Evolutionary conservation across 2,329 filamentous ascomycete genomes (phyloP), one percentile per base, ranked within the genome.

Genomic region (Cryphonectria radicalis): DNA sequence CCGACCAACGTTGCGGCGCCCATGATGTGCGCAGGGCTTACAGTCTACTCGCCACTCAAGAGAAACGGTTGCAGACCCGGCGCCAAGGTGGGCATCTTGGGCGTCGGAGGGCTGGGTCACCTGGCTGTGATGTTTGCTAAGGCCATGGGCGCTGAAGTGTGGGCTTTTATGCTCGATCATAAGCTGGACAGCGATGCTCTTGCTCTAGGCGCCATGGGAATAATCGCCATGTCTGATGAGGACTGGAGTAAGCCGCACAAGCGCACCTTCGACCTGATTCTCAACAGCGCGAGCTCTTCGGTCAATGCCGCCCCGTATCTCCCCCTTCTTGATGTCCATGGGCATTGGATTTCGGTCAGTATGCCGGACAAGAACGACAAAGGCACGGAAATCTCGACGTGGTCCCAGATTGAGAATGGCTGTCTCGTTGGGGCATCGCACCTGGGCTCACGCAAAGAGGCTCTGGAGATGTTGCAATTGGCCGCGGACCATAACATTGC

Each of bases 11-110:
- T 90, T 66, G 92, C 91, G 0, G 93, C 93, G 1, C 92, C 92
- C 13, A 94, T 95, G 92, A 87, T 96, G 75, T 97, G 94, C 81
- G 94, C 93, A 57, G 94, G 94, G 74, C 86, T 97, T 75, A 97
- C 94, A 4, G 90, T 90, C 72, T 97, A 90, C 83, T 92, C 89
- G 72, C 93, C 94, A 1, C 86, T 97, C 19, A 90, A 93, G 74
- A 88, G 93, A 65, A 90, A 94, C 77, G 92, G 92, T 32, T 87
- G 88, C 72, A 92, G 92, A 0, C 92, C 92, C 0, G 93, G 93
- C 73, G 93, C 93, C 85, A 93, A 93, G 83, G 89, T 94, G 32
- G 92, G 88, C 53, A 88, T 95, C 73, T 88, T 94, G 11, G 92
- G 92, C 73, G 84, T 94, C 74, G 91, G 91, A 25, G 91, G 91